phyloP scores from a whole-genome alignment of 2,329 filamentous ascomycete species.

The Waltergamsia citrina region DNA sequence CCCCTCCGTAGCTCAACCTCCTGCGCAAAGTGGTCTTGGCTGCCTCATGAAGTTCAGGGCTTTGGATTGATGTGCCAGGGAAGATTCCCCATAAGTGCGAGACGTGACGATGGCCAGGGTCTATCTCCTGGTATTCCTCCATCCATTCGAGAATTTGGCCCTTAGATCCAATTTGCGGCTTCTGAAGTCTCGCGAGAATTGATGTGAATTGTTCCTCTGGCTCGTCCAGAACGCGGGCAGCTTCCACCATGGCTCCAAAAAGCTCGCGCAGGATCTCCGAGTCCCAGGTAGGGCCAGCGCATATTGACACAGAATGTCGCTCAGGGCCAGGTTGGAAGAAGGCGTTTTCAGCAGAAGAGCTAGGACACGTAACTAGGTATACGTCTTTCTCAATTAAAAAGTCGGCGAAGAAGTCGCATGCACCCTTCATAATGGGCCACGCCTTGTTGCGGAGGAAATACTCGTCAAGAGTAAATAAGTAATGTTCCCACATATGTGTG shows the following conservation, averaged over 20 bases:
- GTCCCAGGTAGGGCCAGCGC: slow-evolving; percentile 13
- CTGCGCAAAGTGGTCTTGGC: slow-evolving; percentile 16
- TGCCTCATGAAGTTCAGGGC: slow-evolving; percentile 14
- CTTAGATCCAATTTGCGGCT: slow-evolving; percentile 10
- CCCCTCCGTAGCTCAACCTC: slow-evolving; percentile 23
- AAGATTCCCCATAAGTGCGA: slow-evolving; percentile 40
- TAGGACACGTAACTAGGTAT: slow-evolving; percentile 14
- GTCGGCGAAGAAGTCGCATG: slow-evolving; percentile 25
- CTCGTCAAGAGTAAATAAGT: slow-evolving; percentile 11
- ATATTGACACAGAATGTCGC: slow-evolving; percentile 9
- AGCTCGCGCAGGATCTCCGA: slow-evolving; percentile 7
- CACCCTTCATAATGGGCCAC: slow-evolving; percentile 20
- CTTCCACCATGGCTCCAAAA: slow-evolving; percentile 4
- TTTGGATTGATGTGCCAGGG: slow-evolving; percentile 23
- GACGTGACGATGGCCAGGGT: slow-evolving; percentile 39
- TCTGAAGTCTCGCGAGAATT: slow-evolving; percentile 8
- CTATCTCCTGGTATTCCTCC: slow-evolving; percentile 25
- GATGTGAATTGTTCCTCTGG: slow-evolving; percentile 3
- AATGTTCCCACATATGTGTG: slow-evolving; percentile 12
- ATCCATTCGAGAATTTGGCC: slow-evolving; percentile 32
- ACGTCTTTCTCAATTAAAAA: slow-evolving; percentile 21
- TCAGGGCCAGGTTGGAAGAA: slow-evolving; percentile 9
- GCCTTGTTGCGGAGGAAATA: slow-evolving; percentile 10
- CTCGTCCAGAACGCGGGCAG: slow-evolving; percentile 2
- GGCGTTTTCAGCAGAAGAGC: slow-evolving; percentile 13